A percentile compares a stretch with the other conserved stretches of the same genome.
Evolutionary conservation across 768 basidiomycete species (phyloP).

Genomic region (Tubosaeta sp.): DNA sequence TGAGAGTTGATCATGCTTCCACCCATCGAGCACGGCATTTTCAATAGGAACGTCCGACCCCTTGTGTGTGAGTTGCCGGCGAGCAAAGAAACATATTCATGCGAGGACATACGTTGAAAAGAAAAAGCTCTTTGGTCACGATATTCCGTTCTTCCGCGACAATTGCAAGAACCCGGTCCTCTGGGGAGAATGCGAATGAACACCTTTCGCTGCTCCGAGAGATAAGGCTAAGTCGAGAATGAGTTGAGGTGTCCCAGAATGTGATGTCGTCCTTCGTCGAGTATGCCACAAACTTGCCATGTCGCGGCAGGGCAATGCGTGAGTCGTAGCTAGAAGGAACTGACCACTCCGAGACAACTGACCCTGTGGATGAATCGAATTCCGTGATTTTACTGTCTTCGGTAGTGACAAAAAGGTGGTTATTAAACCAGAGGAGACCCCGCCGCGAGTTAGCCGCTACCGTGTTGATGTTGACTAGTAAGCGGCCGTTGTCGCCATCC

Average conservation of each 20-base stretch:
- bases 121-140: neutral
- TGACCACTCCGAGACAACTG: neutral
- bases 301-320: neutral
- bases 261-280: neutral
- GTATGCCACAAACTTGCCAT: neutral
- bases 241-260: neutral
- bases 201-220: neutral
- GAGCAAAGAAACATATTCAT: neutral
- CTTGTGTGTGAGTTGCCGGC: neutral
- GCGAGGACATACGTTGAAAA: neutral
- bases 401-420: neutral
- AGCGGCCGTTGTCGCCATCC: neutral
- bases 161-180: neutral
- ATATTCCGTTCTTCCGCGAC: neutral
- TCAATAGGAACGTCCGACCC: neutral
- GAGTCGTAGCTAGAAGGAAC: neutral
- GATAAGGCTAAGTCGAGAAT: neutral
- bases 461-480: neutral
- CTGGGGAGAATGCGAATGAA: neutral
- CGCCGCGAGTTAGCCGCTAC: neutral
- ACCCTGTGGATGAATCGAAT: neutral
- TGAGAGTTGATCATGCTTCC: neutral
- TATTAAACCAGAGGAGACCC: neutral
- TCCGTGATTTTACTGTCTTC: neutral
- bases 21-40: neutral